Percentiles rank a stretch among this genome's conserved stretches.
Evolutionary conservation across 2,329 filamentous ascomycete species (phyloP).

Genomic region (Aspergillus sp.): DNA sequence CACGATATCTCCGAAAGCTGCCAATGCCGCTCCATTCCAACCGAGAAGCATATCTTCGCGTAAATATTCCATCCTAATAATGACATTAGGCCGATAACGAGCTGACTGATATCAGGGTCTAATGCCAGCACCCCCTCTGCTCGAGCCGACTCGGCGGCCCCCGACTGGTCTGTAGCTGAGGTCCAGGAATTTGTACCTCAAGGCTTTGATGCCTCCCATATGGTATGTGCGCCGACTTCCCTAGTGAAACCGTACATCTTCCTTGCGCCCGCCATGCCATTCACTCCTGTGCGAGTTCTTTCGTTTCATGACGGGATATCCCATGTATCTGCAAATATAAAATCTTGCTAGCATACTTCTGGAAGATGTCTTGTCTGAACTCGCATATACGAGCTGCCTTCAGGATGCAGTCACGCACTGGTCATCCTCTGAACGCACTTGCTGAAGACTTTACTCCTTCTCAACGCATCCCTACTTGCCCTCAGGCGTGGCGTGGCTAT

Average conservation of each 20-base stretch:
- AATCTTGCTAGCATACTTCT: too few species aligned
- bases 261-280: neutral
- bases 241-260: neutral
- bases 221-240: conserved; percentile 41
- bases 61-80: conserved; percentile 21
- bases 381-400: too few species aligned
- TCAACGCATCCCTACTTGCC: neutral
- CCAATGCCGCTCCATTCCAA: conserved; percentile 69
- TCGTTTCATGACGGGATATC: too few species aligned
- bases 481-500: neutral
- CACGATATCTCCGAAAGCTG: conserved; percentile 79
- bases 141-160: conserved; percentile 40
- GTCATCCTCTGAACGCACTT: neutral
- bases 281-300: neutral
- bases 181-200: conserved; percentile 55
- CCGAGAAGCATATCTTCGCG: conserved; percentile 42
- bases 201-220: conserved; percentile 48
- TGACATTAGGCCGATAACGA: too few species aligned
- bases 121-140: conserved; percentile 40
- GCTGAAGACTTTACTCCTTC: neutral
- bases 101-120: conserved; percentile 36
- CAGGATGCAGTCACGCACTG: neutral
- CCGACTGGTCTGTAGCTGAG: conserved; percentile 47
- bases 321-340: too few species aligned
- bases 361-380: too few species aligned